These are phyloP conservation scores for Aspergillus latus DNA, from an alignment of 2,329 filamentous ascomycete genomes.

Conservation along the genomic window DNA sequence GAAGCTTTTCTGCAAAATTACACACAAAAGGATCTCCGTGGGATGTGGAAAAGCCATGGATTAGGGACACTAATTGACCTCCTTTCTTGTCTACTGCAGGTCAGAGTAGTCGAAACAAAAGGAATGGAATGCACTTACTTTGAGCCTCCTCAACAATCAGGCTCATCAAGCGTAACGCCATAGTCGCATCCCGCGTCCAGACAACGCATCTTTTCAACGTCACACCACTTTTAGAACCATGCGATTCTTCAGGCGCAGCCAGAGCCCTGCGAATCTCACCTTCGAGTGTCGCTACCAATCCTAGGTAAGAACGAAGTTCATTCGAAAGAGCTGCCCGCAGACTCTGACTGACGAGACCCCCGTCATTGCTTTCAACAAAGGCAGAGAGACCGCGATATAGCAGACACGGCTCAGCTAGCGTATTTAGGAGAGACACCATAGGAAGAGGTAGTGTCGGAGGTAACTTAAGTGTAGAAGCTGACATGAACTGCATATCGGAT, in stretches of 20 bases:
- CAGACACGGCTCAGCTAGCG: constrained; percentile 88
- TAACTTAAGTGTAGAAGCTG: constrained; percentile 68
- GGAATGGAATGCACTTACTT: constrained; percentile 47
- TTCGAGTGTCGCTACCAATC: constrained; percentile 87
- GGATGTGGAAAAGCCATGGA: constrained; percentile 88
- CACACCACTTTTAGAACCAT: constrained; percentile 81
- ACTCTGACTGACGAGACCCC: constrained; percentile 88
- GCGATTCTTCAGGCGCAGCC: constrained; percentile 65
- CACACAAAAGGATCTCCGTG: constrained; percentile 95
- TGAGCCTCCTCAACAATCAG: constrained; percentile 89
- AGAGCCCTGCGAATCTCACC: constrained; percentile 85
- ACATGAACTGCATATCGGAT: constrained; percentile 74
- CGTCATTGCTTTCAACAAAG: constrained; percentile 78
- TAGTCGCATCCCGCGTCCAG: constrained; percentile 95
- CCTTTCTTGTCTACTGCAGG: constrained; percentile 63
- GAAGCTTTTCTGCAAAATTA: constrained; percentile 84
- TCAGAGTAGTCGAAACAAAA: constrained; percentile 10
- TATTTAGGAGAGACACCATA: constrained; percentile 81
- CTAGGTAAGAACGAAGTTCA: constrained; percentile 86
- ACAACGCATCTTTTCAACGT: constrained; percentile 94
- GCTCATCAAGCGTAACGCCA: constrained; percentile 90
- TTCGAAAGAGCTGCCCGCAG: constrained; percentile 79
- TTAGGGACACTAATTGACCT: constrained; percentile 87
- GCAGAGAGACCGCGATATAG: constrained; percentile 77
- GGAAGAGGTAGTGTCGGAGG: constrained; percentile 79